Base-by-base conservation (phyloP, 2,329 filamentous ascomycete species). In the Rhinocladiella mackenziei region DNA sequence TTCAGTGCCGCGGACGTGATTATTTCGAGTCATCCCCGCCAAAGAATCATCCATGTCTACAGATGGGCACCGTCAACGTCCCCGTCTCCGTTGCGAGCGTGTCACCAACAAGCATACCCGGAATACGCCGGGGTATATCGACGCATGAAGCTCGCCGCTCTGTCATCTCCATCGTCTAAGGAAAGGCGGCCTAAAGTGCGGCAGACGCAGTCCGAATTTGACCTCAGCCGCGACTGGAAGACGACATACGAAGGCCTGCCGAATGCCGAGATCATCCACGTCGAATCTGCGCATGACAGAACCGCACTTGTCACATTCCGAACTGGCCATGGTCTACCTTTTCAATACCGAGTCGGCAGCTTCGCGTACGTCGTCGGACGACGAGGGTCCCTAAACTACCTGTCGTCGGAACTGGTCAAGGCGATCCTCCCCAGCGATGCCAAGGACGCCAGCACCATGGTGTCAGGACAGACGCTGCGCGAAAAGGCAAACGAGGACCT, bases 1-100 rank as follows among this genome's bases (percentile, higher is more conserved):
- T 81, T 81, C 59, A 78, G 76, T 2, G 78, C 78, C 2, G 78
- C 78, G 18, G 78, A 81, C 61, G 66, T 75, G 3, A 80, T 81
- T 37, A 73, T 80, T 28, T 78, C 76, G 4, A 66, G 73, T 14
- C 64, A 70, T 19, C 59, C 65, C 10, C 56, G 63, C n/a, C 72
- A 73, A 34, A 74, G 68, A 40, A 71, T 81, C 31, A 61, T 81
- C n/a, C 78, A 81, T 54, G 58, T 80, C 39, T 81, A 73, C 59
- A 75, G 75, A 57, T 81, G 78, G 78, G 67, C 70, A n/a, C 74
- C 76, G 0, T 67, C 76, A 6, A 67, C 64, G 4, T 67, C 69
- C 13, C 76, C 77, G 0, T 80, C 76, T 1, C 78, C 77, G 2
- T 61, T 81, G 9, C 72, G 73, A 14, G 71, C 72, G 26, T 81